Base-by-base conservation (phyloP, 75 land plant species). In the Pinus taeda region DNA sequence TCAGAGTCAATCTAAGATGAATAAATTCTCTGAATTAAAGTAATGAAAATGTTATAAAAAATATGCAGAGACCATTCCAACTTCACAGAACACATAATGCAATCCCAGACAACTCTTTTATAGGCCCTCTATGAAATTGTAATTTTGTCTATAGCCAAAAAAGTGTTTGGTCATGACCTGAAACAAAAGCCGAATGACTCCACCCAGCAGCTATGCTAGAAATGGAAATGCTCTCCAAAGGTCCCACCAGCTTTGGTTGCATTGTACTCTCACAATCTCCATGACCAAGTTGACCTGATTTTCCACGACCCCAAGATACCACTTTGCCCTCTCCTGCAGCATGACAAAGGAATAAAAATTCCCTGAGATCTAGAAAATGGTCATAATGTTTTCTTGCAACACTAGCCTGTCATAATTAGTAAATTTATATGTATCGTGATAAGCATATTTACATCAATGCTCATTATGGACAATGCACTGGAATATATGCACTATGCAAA, bases 151-250 rank as follows among this genome's bases (percentile, higher is more conserved):
- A 49, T 49, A 49, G 8, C 53, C 53, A 49, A 49, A 49, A 49
- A 7, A 49, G 53, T 49, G 53, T 49, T 45, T 49, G 53, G 53
- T 49, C 1, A 8, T 22, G n/a, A 93, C 96, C 98, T 82, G 98
- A 82, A 81, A 96, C 92, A 85, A 96, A 93, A 12, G 93, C 97
- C 57, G 97, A 92, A 80, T 96, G 98, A 77, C 80, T 93, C 98
- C 98, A 96, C 15, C 98, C 98, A 81, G 98, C 97, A 81, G 94
- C 84, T 60, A 86, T 86, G 83, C 77, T 71, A 71, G 63, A 59
- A 59, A 96, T 78, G 60, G 69, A 56, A 24, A 84, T 65, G 33
- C 69, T 61, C 36, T 87, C 77, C 59, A 91, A 79, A 11, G 65
- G 64, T 11, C 71, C 73, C 1, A 96, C 84, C 17, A 64, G 74